These are phyloP conservation scores for Malassezia sympodialis DNA, from an alignment of 1,284 basidiomycete genomes.

Conservation along the genomic window DNA sequence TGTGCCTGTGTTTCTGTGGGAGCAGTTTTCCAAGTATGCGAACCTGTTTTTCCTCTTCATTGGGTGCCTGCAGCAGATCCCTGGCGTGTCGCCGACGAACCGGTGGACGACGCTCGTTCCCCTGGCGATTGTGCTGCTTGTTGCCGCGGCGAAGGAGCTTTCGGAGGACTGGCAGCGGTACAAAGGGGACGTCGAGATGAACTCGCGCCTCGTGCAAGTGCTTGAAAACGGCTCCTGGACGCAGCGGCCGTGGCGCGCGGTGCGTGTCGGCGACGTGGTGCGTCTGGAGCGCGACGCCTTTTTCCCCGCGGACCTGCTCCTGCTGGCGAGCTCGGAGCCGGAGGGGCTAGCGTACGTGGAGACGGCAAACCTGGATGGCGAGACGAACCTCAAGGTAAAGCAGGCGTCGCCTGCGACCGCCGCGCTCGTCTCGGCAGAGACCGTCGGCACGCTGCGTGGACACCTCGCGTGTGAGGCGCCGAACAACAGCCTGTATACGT, in stretches of 20 bases:
- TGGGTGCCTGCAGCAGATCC: constrained; percentile 94
- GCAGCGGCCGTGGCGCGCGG: constrained; percentile 73
- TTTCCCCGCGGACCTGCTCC: constrained; percentile 86
- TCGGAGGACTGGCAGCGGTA: constrained; percentile 97
- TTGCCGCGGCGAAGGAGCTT: constrained; percentile 90
- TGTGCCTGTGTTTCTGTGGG: constrained; percentile 77
- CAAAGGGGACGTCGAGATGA: constrained; percentile 84
- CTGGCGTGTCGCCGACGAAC: constrained; percentile 92
- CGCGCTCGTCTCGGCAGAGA: constrained; percentile 64
- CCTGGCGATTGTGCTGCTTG: constrained; percentile 75
- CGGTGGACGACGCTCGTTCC: constrained; percentile 90
- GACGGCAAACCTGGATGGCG: constrained; percentile 92
- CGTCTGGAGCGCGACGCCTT: constrained; percentile 83
- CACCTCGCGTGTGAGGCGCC: constrained; percentile 86
- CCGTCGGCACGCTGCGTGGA: constrained; percentile 66
- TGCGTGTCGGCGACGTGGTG: constrained; percentile 82
- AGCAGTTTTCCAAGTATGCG: constrained; percentile 97
- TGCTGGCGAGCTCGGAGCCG: constrained; percentile 82
- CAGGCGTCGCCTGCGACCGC: constrained; percentile 79
- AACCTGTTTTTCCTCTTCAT: constrained; percentile 99
- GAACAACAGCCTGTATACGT: constrained; percentile 94
- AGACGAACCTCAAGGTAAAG: constrained; percentile 98
- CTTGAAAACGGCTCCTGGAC: constrained; percentile 63
- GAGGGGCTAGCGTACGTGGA: constrained; percentile 96
- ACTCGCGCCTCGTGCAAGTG: constrained; percentile 70